A percentile compares a stretch with the other conserved stretches of the same genome.
Conservation (phyloP, 1,139 yeast species). For the Scheffersomyces illinoinensis region DNA sequence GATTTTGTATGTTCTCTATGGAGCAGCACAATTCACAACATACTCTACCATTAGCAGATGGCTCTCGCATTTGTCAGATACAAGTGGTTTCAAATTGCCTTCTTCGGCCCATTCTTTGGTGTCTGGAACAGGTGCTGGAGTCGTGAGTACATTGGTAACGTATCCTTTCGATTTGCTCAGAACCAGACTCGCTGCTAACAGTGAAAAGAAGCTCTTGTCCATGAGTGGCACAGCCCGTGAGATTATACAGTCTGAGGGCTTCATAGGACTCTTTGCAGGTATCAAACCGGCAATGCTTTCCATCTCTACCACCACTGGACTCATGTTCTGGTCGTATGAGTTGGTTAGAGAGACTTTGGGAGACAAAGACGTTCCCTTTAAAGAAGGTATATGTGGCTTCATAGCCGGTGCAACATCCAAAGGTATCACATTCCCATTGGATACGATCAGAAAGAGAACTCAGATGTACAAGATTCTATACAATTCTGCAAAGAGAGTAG, state of each 20-base stretch:
- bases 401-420: slow-evolving; percentile 78
- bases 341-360: slow-evolving; percentile 33
- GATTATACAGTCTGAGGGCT: slow-evolving; percentile 52
- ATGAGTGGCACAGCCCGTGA: slow-evolving; percentile 40
- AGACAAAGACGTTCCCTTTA: slow-evolving; percentile 36
- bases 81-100: slow-evolving; percentile 24
- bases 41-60: slow-evolving; percentile 56
- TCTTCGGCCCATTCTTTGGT: slow-evolving; percentile 52
- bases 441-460: slow-evolving; percentile 74
- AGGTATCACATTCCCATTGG: slow-evolving; percentile 78
- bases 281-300: slow-evolving; percentile 62
- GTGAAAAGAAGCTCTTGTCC: slow-evolving; percentile 42
- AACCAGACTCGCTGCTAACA: slow-evolving; percentile 75
- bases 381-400: slow-evolving; percentile 71
- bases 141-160: slow-evolving; percentile 67
- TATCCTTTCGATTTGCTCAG: slow-evolving; percentile 89
- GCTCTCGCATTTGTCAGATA: slow-evolving; percentile 31
- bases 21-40: slow-evolving; percentile 80
- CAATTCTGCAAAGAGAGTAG: slow-evolving; percentile 10
- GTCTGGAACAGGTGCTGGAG: slow-evolving; percentile 79
- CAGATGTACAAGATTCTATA: slow-evolving; percentile 54
- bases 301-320: slow-evolving; percentile 65
- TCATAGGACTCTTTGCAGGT: slow-evolving; percentile 63
- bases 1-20: slow-evolving; percentile 77
- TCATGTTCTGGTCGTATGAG: slow-evolving; percentile 71